These are phyloP conservation scores for Tillandsia fasciculata DNA, from an alignment of 176 grass and related monocot species.

Conservation along the genomic window DNA sequence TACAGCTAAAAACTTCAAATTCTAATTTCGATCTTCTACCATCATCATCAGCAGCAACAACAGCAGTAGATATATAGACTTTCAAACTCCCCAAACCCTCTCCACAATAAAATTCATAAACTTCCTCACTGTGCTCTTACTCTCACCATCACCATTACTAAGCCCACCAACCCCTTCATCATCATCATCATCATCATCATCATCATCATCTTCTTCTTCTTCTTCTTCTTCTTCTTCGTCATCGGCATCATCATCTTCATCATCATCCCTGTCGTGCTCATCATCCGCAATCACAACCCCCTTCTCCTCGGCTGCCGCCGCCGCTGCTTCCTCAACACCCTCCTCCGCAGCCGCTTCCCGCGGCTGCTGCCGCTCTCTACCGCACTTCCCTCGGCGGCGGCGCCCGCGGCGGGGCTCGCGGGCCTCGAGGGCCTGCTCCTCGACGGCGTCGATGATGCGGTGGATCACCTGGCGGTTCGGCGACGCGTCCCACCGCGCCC, in stretches of 20 bases:
- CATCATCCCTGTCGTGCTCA: conserved; percentile 9
- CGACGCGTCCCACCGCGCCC: conserved; percentile 89
- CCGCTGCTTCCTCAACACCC: conserved; percentile 6
- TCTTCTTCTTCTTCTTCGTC: conserved; percentile 18
- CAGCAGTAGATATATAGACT: background rate
- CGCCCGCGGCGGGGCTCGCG: background rate
- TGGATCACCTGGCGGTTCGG: conserved; percentile 88
- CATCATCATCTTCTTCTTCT: conserved; percentile 11
- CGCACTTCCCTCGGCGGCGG: conserved; percentile 6
- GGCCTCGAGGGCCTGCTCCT: conserved; percentile 26
- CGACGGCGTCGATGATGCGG: conserved; percentile 85
- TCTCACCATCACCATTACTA: conserved; percentile 1
- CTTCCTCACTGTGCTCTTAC: conserved; percentile 53
- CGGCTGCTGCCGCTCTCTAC: background rate
- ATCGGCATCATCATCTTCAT: conserved; percentile 16
- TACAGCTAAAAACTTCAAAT: too few relatives aligned
- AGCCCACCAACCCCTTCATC: conserved; percentile 12
- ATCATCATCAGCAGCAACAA: too few relatives aligned
- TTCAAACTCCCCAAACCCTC: conserved; percentile 60
- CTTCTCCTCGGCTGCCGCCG: background rate
- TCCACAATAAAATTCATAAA: conserved; percentile 77
- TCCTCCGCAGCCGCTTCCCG: conserved; percentile 12
- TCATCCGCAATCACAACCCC: background rate
- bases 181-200: background rate
- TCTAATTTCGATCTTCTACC: too few relatives aligned